Evolutionary conservation across 257 asterid genomes (phyloP).

Genomic region (Prunella vulgaris): DNA sequence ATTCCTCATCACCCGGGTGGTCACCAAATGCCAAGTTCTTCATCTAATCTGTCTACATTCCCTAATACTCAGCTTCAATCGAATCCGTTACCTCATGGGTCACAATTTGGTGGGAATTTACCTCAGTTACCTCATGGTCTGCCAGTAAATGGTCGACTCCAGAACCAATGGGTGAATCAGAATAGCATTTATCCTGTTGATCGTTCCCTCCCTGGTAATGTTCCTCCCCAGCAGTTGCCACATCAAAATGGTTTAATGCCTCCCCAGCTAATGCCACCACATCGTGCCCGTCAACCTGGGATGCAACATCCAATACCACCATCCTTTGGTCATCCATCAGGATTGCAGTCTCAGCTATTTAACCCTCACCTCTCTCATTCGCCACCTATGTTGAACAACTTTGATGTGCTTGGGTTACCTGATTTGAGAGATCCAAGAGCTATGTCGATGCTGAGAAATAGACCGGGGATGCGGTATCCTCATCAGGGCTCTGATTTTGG

Average conservation of each 20-base stretch:
- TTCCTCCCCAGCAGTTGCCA: slow-evolving; percentile 50
- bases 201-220: slow-evolving; percentile 47
- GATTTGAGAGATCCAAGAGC: slow-evolving; percentile 78
- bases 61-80: slow-evolving; percentile 52
- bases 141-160: slow-evolving; percentile 53
- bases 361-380: slow-evolving; percentile 54
- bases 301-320: slow-evolving; percentile 58
- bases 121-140: slow-evolving; percentile 66
- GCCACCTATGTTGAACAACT: slow-evolving; percentile 55
- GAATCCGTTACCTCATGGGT: slow-evolving; percentile 47
- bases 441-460: slow-evolving; percentile 48
- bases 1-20: slow-evolving; percentile 41
- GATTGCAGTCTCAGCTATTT: slow-evolving; percentile 49
- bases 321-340: slow-evolving; percentile 50
- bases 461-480: slow-evolving; percentile 52
- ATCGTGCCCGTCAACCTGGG: slow-evolving; percentile 59
- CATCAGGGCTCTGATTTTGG: slow-evolving; percentile 46
- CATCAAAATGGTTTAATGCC: slow-evolving; percentile 65
- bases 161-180: slow-evolving; percentile 60
- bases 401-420: slow-evolving; percentile 55
- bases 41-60: slow-evolving; percentile 52
- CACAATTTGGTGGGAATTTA: slow-evolving; percentile 63
- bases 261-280: slow-evolving; percentile 53
- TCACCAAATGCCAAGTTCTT: slow-evolving; percentile 37
- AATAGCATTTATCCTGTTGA: slow-evolving; percentile 42